Percentiles rank a stretch among this genome's conserved stretches.
Evolutionary conservation across 257 asterid genomes (phyloP).

Genomic region (Solanum clarkiae): DNA sequence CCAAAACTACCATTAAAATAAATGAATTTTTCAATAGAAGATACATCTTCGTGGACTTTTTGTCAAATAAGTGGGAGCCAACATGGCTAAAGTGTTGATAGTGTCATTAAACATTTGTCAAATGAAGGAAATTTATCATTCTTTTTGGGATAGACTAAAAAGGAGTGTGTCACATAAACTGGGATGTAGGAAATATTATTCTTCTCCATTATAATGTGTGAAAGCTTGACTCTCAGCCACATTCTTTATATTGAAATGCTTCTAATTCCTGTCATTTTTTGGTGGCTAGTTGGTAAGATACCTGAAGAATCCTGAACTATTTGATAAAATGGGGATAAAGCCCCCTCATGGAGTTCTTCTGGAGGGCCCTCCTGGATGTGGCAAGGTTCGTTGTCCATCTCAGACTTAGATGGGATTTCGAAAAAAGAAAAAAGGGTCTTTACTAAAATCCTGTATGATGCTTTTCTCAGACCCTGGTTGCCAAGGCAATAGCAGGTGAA

Average conservation of each 20-base stretch:
- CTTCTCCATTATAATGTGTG: background rate
- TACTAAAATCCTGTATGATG: background rate
- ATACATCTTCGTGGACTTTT: background rate
- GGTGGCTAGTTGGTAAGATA: slow-evolving; percentile 72
- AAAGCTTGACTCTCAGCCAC: background rate
- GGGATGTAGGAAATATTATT: background rate
- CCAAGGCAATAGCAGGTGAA: slow-evolving; percentile 99
- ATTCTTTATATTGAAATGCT: background rate
- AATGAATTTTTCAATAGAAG: background rate
- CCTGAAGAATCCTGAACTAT: slow-evolving; percentile 92
- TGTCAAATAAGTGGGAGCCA: background rate
- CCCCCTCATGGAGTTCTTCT: slow-evolving; percentile 99
- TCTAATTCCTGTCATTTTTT: background rate
- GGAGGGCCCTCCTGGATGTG: slow-evolving; percentile 99
- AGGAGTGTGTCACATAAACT: background rate
- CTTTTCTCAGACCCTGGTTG: slow-evolving; percentile 72
- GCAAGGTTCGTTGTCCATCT: slow-evolving; percentile 61
- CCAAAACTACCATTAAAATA: background rate
- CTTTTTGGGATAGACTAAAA: no score
- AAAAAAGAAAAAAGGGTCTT: background rate
- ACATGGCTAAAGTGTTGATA: background rate
- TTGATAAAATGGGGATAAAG: slow-evolving; percentile 93
- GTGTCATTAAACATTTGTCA: no score
- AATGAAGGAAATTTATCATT: no score
- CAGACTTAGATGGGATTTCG: background rate